phyloP scores from a whole-genome alignment of 768 basidiomycete species.

The Coprinellus micaceus region DNA sequence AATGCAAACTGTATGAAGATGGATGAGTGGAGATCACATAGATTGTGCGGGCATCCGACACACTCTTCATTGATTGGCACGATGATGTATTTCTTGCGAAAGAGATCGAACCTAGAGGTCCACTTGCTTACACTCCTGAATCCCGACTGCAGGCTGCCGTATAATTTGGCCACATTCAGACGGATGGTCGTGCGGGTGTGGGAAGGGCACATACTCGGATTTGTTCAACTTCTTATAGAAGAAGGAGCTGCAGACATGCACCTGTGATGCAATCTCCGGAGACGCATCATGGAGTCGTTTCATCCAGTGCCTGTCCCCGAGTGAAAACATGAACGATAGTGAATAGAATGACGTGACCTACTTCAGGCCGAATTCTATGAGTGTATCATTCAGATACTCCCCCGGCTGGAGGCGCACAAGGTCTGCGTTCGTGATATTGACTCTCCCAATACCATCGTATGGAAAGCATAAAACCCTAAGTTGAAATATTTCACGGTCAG shows the following conservation, averaged over 20 bases:
- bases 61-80: constrained; percentile 97
- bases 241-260: constrained; percentile 94
- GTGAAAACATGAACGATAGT: constrained; percentile 29
- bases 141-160: constrained; percentile 40
- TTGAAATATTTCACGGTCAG: too few species aligned
- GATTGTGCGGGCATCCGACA: constrained; percentile 16
- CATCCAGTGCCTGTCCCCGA: too few species aligned
- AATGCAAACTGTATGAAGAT: constrained; percentile 67
- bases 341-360: constrained; percentile 22
- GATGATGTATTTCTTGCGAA: constrained; percentile 87
- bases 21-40: neutral
- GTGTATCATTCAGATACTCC: constrained; percentile 91
- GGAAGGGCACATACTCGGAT: constrained; percentile 58
- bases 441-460: too few species aligned
- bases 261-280: constrained; percentile 61
- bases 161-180: too few species aligned
- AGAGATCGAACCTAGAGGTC: constrained; percentile 86
- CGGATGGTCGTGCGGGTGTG: too few species aligned
- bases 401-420: constrained; percentile 65
- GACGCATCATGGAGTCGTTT: constrained; percentile 33
- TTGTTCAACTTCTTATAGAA: constrained; percentile 92
- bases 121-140: constrained; percentile 88
- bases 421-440: constrained; percentile 80
- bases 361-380: constrained; percentile 96
- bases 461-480: too few species aligned